Base-by-base conservation (phyloP, 495 filamentous ascomycete species). In the Hyaloscypha bicolor region DNA sequence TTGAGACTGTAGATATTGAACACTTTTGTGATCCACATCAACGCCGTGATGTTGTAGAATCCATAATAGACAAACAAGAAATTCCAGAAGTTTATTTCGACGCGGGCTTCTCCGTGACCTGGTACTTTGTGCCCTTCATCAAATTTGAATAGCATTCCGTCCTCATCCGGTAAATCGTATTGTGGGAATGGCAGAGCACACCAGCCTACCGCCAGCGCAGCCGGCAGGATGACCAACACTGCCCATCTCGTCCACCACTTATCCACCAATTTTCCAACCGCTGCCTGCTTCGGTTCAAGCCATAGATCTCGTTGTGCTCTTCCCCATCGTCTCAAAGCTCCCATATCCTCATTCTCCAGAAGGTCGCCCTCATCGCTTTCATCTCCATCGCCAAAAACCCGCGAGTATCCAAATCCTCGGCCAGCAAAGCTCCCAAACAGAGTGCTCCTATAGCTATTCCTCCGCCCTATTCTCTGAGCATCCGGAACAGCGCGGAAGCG, bases 1-100 rank as follows among this genome's bases (percentile, higher is more conserved):
- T 87, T 87, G 35, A 89, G 77, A 53, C 83, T 86, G 75, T 89
- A 89, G 30, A 89, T 77, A 73, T 89, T 89, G 74, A 89, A 89
- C 1, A 89, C 79, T 67, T 89, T 89, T 53, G 87, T 89, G 58
- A 89, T 86, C 86, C 86, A 89, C 33, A 88, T 82, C 67, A 89
- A 75, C 4, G 85, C 86, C 8, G 85, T 86, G 30, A 88, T 71
- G 70, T 86, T 87, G 74, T 89, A 89, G 71, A 87, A 85, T 30
- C 84, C 84, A 73, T 89, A 89, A 77, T 88, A 89, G 51, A 88
- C 80, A 21, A 85, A 81, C 4, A 89, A 78, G 75, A 88, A 89
- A 77, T 87, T 88, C 86, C 86, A 88, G 69, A 89, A 89, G 77
- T 88, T 88, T 65, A 89, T 81, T 56, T 81, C 82, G 5, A 88